phyloP scores from a whole-genome alignment of 75 land plant genomes.

The Pinus tabuliformis region DNA sequence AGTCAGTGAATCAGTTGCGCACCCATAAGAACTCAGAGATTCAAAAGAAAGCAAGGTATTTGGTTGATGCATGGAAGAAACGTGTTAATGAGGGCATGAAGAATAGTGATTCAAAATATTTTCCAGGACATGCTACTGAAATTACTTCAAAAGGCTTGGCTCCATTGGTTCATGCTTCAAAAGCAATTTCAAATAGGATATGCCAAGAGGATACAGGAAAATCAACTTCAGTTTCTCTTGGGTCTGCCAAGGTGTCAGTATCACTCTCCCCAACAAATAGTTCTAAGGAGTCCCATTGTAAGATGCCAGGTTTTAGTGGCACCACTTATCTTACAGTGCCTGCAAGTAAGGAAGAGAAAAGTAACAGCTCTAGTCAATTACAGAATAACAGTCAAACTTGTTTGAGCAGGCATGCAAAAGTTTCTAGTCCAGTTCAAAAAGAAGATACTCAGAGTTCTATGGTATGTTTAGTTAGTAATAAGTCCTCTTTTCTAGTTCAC shows the following conservation, averaged over 20 bases:
- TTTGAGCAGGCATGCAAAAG: conserved; percentile 64
- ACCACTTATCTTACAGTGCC: conserved; percentile 21
- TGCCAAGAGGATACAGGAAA: conserved; percentile 35
- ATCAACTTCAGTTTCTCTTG: conserved; percentile 26
- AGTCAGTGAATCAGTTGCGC: conserved; percentile 40
- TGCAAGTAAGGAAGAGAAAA: conserved; percentile 67
- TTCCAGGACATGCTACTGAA: conserved; percentile 39
- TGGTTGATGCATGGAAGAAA: conserved; percentile 50
- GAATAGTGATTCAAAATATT: conserved; percentile 65
- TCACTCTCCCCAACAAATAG: conserved; percentile 13
- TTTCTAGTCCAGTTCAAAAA: conserved; percentile 36
- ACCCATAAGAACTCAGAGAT: conserved; percentile 34
- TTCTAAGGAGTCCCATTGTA: conserved; percentile 30
- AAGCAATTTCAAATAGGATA: conserved; percentile 35
- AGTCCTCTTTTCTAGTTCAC: conserved; percentile 24
- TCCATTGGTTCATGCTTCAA: conserved; percentile 33
- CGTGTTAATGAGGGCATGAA: conserved; percentile 58
- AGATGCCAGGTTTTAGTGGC: conserved; percentile 14
- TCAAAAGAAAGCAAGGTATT: conserved; percentile 37
- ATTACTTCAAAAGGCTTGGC: conserved; percentile 38
- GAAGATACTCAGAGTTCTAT: conserved; percentile 67
- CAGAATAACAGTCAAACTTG: conserved; percentile 75
- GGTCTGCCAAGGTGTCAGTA: conserved; percentile 13
- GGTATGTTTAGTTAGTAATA: conserved; percentile 42
- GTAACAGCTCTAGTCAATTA: conserved; percentile 84